phyloP scores from a whole-genome alignment of 129 eudicot genomes.

The Saussurea involucrata region DNA sequence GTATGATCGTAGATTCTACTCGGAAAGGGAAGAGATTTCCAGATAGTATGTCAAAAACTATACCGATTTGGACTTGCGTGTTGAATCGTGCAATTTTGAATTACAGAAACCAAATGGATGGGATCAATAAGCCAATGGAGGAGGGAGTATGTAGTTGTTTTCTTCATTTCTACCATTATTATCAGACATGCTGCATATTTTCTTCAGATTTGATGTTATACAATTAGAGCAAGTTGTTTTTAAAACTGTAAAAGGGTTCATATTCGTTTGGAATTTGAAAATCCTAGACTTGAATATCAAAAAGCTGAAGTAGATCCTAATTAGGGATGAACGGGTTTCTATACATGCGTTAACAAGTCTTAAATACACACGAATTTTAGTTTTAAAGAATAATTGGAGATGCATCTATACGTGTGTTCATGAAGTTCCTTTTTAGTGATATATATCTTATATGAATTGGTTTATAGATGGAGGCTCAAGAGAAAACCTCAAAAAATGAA shows the following conservation, averaged over 20 bases:
- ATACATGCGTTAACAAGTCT: background rate
- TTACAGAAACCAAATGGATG: slow-evolving; percentile 32
- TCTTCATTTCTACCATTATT: background rate
- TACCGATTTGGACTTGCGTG: slow-evolving; percentile 97
- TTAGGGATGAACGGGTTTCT: background rate
- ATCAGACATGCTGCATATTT: background rate
- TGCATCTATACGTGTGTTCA: background rate
- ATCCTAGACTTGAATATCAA: background rate
- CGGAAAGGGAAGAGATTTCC: slow-evolving; percentile 98
- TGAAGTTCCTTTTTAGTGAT: background rate
- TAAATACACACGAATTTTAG: too few species aligned
- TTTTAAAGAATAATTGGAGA: background rate
- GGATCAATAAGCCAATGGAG: slow-evolving; percentile 13
- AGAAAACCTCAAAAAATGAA: too few species aligned
- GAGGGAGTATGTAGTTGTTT: slow-evolving; percentile 33
- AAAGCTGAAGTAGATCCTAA: background rate
- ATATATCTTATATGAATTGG: background rate
- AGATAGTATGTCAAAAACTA: slow-evolving; percentile 96
- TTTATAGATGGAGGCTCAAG: too few species aligned
- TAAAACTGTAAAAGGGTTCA: background rate
- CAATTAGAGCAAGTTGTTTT: background rate
- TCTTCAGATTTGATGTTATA: background rate
- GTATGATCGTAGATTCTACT: slow-evolving; percentile 91
- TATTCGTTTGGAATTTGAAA: background rate
- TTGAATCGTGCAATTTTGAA: slow-evolving; percentile 74